These are phyloP conservation scores for Cephaloascus albidus DNA, from an alignment of 805 yeast species.

Conservation along the genomic window DNA sequence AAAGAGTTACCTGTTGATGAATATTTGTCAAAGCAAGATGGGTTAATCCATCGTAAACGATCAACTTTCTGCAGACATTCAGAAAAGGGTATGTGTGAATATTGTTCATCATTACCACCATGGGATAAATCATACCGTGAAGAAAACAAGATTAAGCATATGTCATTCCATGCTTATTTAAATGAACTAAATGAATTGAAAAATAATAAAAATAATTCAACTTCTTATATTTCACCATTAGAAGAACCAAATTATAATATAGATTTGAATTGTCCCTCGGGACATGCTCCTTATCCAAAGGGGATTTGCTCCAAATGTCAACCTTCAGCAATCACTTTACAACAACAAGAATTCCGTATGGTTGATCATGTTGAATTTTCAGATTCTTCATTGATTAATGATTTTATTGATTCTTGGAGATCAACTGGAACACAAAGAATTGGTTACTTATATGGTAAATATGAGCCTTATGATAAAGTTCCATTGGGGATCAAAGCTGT, in stretches of 20 bases:
- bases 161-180: slow-evolving; percentile 77
- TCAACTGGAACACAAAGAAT: slow-evolving; percentile 77
- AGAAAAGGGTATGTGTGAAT: slow-evolving; percentile 95
- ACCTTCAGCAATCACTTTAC: slow-evolving; percentile 90
- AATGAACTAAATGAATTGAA: slow-evolving; percentile 61
- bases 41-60: slow-evolving; percentile 58
- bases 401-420: slow-evolving; percentile 90
- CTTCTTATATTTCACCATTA: slow-evolving; percentile 66
- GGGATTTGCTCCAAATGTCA: slow-evolving; percentile 97
- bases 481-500: slow-evolving; percentile 93
- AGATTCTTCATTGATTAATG: slow-evolving; percentile 61
- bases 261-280: slow-evolving; percentile 54
- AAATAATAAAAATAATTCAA: slow-evolving; percentile 52
- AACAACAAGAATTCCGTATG: slow-evolving; percentile 86
- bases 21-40: slow-evolving; percentile 53
- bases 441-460: slow-evolving; percentile 79
- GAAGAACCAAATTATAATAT: slow-evolving; percentile 64
- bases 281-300: slow-evolving; percentile 89
- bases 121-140: slow-evolving; percentile 77
- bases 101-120: slow-evolving; percentile 92
- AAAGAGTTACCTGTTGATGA: slow-evolving; percentile 62
- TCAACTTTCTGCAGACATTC: slow-evolving; percentile 75
- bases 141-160: slow-evolving; percentile 74
- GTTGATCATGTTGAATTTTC: slow-evolving; percentile 96
- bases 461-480: slow-evolving; percentile 67